Evolutionary conservation across 2,329 filamentous ascomycete genomes (phyloP), one percentile per base, ranked within the genome.

Genomic region (Xylariomycetidae sp.): DNA sequence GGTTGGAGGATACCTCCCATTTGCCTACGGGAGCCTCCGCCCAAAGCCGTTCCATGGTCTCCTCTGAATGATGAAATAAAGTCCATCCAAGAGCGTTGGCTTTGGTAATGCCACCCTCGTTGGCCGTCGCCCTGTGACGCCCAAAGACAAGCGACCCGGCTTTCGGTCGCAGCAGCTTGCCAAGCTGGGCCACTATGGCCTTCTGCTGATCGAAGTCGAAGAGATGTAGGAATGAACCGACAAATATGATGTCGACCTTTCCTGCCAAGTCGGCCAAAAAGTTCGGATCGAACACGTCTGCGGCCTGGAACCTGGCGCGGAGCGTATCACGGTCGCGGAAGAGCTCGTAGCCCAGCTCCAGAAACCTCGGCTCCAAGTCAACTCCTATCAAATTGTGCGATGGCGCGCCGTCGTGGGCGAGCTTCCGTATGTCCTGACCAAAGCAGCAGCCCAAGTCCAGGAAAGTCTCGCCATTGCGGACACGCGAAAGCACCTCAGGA

Each of bases 361-460:
- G 56, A 43, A 67, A 61, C 3, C 48, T 51, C 3, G 49, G 45
- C 20, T 56, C 48, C 14, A 66, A 50, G 34, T 64, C 61, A 16
- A 55, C 52, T 8, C 54, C 58, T 37, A 53, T 57, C 4, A 64
- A 39, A 9, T 53, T 44, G 4, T 40, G 34, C 0, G 51, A 36
- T 1, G 47, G 48, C 1, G 46, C 57, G 13, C 61, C 62, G 33
- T 64, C 61, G 20, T 42, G 47, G 20, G 57, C 51, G 2, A 70
- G 54, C 43, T 63, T 64, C 19, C 63, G 63, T 17, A 66, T 14
- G 38, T 66, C 64, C 36, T 68, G 63, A 15, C 62, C 63, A 14
- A 67, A 52, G 42, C 65, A 66, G 38, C 56, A 59, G 12, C 64
- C 64, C 4, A 67, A 40, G 38, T 69, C 64, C 10, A 69, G 54